phyloP scores from a whole-genome alignment of 208 protist genomes.

The Phytomonas francai region DNA sequence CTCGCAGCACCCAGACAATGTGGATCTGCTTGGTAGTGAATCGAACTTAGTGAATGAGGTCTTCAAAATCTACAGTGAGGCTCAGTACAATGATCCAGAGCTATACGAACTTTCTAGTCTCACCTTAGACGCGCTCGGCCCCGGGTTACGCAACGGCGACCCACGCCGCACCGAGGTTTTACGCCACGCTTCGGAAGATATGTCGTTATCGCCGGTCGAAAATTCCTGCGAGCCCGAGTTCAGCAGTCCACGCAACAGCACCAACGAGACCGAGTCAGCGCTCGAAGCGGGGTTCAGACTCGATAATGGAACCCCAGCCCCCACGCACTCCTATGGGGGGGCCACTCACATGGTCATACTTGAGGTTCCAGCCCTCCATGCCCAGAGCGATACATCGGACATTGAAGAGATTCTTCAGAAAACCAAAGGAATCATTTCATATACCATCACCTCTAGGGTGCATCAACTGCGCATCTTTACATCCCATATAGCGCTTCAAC shows the following conservation, averaged over 20 bases:
- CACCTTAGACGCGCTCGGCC: slow-evolving; percentile 37
- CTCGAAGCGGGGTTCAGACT: neutral
- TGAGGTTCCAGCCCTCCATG: slow-evolving; percentile 65
- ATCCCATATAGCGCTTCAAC: slow-evolving; percentile 21
- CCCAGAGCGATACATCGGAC: slow-evolving; percentile 34
- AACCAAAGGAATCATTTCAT: slow-evolving; percentile 74
- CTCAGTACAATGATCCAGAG: slow-evolving; percentile 75
- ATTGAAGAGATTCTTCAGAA: slow-evolving; percentile 77
- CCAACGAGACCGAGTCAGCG: neutral
- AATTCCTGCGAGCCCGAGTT: slow-evolving; percentile 3
- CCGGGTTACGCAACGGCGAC: slow-evolving; percentile 38
- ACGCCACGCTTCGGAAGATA: slow-evolving; percentile 19
- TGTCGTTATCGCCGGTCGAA: slow-evolving; percentile 1
- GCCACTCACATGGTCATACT: slow-evolving; percentile 15
- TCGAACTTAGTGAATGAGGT: slow-evolving; percentile 41
- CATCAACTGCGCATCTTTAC: slow-evolving; percentile 63
- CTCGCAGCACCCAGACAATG: slow-evolving; percentile 80
- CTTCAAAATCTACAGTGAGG: slow-evolving; percentile 56
- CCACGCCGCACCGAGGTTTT: slow-evolving; percentile 25
- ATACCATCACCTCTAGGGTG: slow-evolving; percentile 55
- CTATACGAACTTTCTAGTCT: slow-evolving; percentile 42
- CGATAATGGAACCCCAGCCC: neutral
- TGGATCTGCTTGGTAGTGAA: slow-evolving; percentile 55
- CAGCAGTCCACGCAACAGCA: slow-evolving; percentile 14
- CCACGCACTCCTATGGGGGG: neutral